Evolutionary conservation across 2,329 filamentous ascomycete species (phyloP).

Genomic region (Dothideomycetidae sp.): DNA sequence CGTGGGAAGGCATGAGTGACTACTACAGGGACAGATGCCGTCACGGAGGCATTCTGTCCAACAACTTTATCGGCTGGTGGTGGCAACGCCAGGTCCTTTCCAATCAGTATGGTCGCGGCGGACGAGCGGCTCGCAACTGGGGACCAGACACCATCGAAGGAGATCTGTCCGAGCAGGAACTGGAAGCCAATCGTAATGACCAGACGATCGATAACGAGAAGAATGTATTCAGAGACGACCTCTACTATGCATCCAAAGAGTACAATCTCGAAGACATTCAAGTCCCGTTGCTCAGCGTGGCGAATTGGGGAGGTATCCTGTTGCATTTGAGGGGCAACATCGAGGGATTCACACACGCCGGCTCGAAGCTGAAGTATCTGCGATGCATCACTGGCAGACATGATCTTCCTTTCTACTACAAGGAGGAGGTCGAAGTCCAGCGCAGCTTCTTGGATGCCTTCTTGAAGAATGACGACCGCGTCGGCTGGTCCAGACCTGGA

Average conservation of each 20-base stretch:
- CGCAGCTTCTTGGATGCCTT: conserved; percentile 54
- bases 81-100: conserved; percentile 52
- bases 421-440: conserved; percentile 52
- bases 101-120: conserved; percentile 50
- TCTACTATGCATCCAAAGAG: conserved; percentile 49
- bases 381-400: conserved; percentile 54
- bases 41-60: conserved; percentile 26
- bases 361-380: conserved; percentile 52
- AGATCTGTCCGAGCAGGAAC: conserved; percentile 38
- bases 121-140: conserved; percentile 36
- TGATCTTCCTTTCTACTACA: conserved; percentile 57
- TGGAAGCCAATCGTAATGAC: conserved; percentile 30
- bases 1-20: conserved; percentile 44
- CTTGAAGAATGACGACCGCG: conserved; percentile 48
- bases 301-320: conserved; percentile 56
- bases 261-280: conserved; percentile 50
- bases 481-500: conserved; percentile 42
- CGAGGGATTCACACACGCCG: conserved; percentile 46
- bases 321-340: conserved; percentile 55
- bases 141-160: conserved; percentile 43
- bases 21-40: conserved; percentile 35
- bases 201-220: conserved; percentile 27
- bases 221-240: conserved; percentile 43
- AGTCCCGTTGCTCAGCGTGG: conserved; percentile 50
- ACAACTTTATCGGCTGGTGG: conserved; percentile 44